Base-by-base conservation (phyloP, 129 eudicot species). In the Artemisia tridentata region DNA sequence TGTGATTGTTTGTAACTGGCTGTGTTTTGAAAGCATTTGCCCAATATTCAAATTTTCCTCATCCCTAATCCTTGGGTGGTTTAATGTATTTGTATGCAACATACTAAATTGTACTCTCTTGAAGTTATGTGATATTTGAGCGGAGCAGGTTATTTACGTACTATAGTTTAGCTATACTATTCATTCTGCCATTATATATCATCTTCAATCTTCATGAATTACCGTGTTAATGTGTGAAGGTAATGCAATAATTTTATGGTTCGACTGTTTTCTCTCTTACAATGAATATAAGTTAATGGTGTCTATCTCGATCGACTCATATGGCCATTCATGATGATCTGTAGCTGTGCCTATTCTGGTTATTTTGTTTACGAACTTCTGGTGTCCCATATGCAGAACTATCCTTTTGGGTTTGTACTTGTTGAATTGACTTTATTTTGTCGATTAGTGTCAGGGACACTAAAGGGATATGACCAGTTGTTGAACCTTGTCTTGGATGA, bases 401-500 rank as follows among this genome's bases (percentile, higher is more conserved):
- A 56, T 56, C 13, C 7, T 46, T 31, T 58, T 29, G 17, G 8
- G 64, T 60, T 71, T 7, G 15, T 70, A 34, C 49, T 56, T 55
- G 7, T 38, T 11, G 5, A 19, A n/a, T 3, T 46, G 46, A 61
- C 41, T 0, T 18, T 34, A 0, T 63, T 71, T 65, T 71, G 6
- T 63, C 27, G 45, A 65, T 23, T 71, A 93, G 99, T 93, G 84
- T 78, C 91, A 7, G 99, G 99, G 60, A 93, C 97, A 5, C 82
- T 93, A 47, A 93, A 93, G 80, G 99, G 99, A 45, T 93, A 93
- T 79, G 99, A 93, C 64, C 99, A 93, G 72, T 72, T 93, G 85
- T 81, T 93, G 74, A 93, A 93, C 77, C 97, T 93, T 80, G 99
- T 93, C 17, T 56, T 93, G 83, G 99, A 93, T 80, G 99, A 93